Base-by-base conservation (phyloP, 495 filamentous ascomycete species). In the Neurospora discreta region DNA sequence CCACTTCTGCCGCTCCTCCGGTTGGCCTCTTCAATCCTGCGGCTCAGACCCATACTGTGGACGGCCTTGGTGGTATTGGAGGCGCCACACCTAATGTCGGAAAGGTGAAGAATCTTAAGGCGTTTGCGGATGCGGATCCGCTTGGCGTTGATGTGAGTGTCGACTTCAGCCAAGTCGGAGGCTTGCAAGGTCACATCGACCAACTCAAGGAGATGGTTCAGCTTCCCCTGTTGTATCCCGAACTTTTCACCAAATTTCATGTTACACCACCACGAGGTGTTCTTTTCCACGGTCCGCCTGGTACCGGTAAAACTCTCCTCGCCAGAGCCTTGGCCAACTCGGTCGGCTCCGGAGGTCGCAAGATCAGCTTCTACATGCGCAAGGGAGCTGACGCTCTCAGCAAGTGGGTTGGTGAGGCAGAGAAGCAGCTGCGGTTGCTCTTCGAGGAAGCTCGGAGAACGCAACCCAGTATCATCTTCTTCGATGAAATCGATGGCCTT, bases 381-480 rank as follows among this genome's bases (percentile, higher is more conserved):
- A 99, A 99, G 80, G 95, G 96, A 71, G 96, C 94, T 41, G 95
- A 99, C 85, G 93, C 93, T 65, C 84, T 98, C 58, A 97, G 93
- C 81, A 99, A 99, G 83, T 99, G 95, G 95, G 96, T 98, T 71
- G 95, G 95, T 78, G 95, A 99, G 82, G 96, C 96, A 16, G 95
- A 99, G 80, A 89, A 94, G 77, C 95, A 98, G 78, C 86, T 99
- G 23, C 89, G 95, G 36, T 81, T 98, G 71, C 85, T 99, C 4
- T 99, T 99, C 75, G 95, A 99, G 75, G 96, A 99, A 81, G 95
- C 95, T 16, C 88, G 93, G 74, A 94, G 92, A 78, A 98, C 89
- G 10, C 96, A 98, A 78, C 95, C 95, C 1, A 97, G 94, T 78
- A 99, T 99, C 80, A 99, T 99, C 77, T 99, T 99, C 84, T 99